phyloP scores from a whole-genome alignment of 129 eudicot genomes.

The Helichrysum umbraculigerum region DNA sequence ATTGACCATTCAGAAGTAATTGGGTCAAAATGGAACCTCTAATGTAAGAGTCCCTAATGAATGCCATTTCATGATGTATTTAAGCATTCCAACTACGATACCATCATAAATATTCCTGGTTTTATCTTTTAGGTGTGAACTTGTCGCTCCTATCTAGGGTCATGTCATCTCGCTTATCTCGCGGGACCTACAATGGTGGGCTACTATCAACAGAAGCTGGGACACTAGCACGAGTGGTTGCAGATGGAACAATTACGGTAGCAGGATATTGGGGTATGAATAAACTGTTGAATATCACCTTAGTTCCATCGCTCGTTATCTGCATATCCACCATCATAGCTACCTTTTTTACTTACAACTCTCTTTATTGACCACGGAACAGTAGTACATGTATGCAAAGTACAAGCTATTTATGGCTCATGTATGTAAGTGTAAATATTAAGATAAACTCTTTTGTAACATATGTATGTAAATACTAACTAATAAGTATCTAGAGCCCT shows the following conservation, averaged over 20 bases:
- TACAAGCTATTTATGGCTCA: neutral
- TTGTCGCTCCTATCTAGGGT: conserved; percentile 73
- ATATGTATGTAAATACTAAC: conserved; percentile 17
- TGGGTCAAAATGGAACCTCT: neutral
- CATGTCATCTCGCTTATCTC: conserved; percentile 72
- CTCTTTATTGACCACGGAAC: conserved; percentile 43
- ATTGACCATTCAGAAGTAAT: neutral
- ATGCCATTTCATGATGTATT: neutral
- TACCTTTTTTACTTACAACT: conserved; percentile 65
- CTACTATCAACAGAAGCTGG: conserved; percentile 82
- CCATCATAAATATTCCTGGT: conserved; percentile 6
- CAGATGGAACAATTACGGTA: conserved; percentile 66
- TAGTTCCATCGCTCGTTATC: conserved; percentile 60
- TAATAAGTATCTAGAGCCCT: neutral
- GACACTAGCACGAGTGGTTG: conserved; percentile 76
- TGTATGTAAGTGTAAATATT: conserved; percentile 21
- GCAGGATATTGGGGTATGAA: conserved; percentile 75
- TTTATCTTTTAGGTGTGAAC: conserved; percentile 55
- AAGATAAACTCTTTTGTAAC: conserved; percentile 7
- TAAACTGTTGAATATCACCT: conserved; percentile 58
- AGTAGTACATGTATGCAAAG: neutral
- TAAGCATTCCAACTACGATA: neutral
- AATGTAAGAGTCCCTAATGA: neutral
- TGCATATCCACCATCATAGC: conserved; percentile 61
- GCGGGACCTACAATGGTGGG: conserved; percentile 80